Evolutionary conservation across 768 basidiomycete genomes (phyloP), one percentile per base, ranked within the genome.

Genomic region (Agrocybe pediades): DNA sequence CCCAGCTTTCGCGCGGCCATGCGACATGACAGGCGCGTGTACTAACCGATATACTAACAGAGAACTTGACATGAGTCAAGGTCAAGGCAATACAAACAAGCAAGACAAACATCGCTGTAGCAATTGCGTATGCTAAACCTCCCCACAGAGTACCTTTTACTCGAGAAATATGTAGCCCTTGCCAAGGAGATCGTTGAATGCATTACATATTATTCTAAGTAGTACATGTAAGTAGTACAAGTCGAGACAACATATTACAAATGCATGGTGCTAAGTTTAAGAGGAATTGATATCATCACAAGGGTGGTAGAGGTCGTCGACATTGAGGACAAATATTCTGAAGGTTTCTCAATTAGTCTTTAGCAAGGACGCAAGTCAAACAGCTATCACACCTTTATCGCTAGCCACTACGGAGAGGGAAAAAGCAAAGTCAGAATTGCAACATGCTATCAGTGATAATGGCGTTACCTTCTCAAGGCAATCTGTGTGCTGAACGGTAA

Each of bases 321-420:
- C 93, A 94, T 55, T 93, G 86, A n/a, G 93, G 92, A 64, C 93
- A 95, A 36, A 95, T 93, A 57, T 91, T 94, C 89, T 92, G 55
- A 2, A 47, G 30, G 6, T 23, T 20, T 49, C 20, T 30, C 39
- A 13, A 29, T 63, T 24, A 59, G 27, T 27, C 21, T 26, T 19
- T 6, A 49, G 20, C 15, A 26, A 44, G 9, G 6, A 42, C 20
- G 46, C 26, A 39, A 43, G 30, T 45, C 30, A 8, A 44, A n/a
- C 19, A n/a, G 42, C 41, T 52, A 55, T 49, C 24, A n/a, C 49
- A 84, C 87, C 79, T 90, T 89, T 65, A 90, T 86, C 46, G 84
- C 84, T 57, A 90, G 78, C 89, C 89, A 90, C 82, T 84, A 57
- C 9, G 33, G 11, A 45, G 47, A 29, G 26, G 29, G 42, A 30